Percentiles rank a stretch among this genome's conserved stretches.
Evolutionary conservation across 2,329 filamentous ascomycete species (phyloP).

Genomic region (Sphaceloma murrayae): DNA sequence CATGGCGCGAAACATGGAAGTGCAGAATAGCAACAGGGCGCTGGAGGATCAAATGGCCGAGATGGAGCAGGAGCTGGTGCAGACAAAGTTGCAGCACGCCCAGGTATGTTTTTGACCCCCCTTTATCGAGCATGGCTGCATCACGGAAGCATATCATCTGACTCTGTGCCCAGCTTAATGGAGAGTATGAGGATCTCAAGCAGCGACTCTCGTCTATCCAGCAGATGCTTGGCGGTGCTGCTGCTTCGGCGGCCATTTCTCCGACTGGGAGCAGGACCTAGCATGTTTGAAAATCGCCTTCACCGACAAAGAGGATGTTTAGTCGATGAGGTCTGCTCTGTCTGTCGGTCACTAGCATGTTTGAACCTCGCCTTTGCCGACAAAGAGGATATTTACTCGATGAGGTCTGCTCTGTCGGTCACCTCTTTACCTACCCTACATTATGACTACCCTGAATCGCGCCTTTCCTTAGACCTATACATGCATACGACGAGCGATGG

Average conservation of each 20-base stretch:
- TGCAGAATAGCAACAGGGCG: slow-evolving; percentile 83
- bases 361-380: too few relatives aligned
- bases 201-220: slow-evolving; percentile 41
- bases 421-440: too few relatives aligned
- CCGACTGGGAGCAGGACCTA: slow-evolving; percentile 9
- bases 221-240: slow-evolving; percentile 31
- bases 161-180: slow-evolving; percentile 40
- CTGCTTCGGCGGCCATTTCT: background rate
- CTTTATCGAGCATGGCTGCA: too few relatives aligned
- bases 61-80: slow-evolving; percentile 84
- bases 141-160: too few relatives aligned
- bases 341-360: too few relatives aligned
- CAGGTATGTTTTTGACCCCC: slow-evolving; percentile 56
- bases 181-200: slow-evolving; percentile 40
- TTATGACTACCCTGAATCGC: too few relatives aligned
- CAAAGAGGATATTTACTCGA: too few relatives aligned
- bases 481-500: too few relatives aligned
- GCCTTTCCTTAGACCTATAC: too few relatives aligned
- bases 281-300: slow-evolving; percentile 1
- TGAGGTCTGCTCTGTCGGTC: too few relatives aligned
- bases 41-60: slow-evolving; percentile 85
- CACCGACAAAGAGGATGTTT: background rate
- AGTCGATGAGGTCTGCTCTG: background rate
- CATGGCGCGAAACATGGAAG: slow-evolving; percentile 84
- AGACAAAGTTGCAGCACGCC: slow-evolving; percentile 89